Base-by-base conservation (phyloP, 805 yeast genomes). In the Saturnispora kantuleensis region DNA sequence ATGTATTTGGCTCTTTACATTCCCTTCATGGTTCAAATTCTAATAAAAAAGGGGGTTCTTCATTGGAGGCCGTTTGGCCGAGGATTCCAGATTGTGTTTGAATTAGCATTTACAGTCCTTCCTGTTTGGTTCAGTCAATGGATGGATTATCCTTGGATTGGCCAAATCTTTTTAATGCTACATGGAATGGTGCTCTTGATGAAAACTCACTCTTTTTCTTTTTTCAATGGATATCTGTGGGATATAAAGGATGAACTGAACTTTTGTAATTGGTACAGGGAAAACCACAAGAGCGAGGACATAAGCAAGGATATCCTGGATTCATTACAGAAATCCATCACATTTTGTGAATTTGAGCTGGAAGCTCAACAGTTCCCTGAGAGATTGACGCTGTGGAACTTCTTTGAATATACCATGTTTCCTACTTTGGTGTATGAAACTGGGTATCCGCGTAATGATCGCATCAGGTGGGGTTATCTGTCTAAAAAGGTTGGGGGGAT, bases 131-230 rank as follows among this genome's bases (percentile, higher is more conserved):
- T 77, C 55, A 77, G 93, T 4, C 76, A 80, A 37, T 58, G 58
- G 39, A 61, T 67, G 58, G 66, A 71, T 35, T 84, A 74, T 55
- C 87, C 94, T 10, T 93, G 98, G 98, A 84, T 89, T 41, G 95
- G 87, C 2, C 79, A 80, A 56, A 89, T 89, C 36, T 93, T 86
- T 56, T 64, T 93, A 50, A 74, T 86, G 48, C 67, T 93, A 42
- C 98, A 93, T 59, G 77, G 88, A 10, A 68, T 87, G 40, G 97
- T 93, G 2, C 68, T 88, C 51, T 59, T 94, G 53, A 93, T 93
- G 99, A 93, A 93, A 60, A 82, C 83, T 78, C 97, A 93, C 61
- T 88, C 97, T 2, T 93, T 81, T 59, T 86, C 86, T 2, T 88
- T 84, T 56, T 93, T 80, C 66, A 89, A 89, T 57, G 98, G 97